Conservation (phyloP, 2,329 filamentous ascomycete species). For the Pseudogymnoascus sp. region DNA sequence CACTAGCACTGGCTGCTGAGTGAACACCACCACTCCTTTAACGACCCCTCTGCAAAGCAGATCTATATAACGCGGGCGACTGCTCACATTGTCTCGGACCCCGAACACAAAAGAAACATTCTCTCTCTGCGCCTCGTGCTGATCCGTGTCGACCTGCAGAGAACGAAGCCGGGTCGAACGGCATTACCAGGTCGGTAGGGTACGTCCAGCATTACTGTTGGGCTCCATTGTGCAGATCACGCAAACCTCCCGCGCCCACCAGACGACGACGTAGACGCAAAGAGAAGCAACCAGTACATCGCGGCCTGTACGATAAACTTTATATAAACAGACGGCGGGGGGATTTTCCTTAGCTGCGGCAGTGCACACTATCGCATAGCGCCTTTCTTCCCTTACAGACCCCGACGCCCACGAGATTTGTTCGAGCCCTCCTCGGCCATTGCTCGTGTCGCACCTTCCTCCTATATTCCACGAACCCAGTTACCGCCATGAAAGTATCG, state of each 20-base stretch:
- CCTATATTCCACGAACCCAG: neutral
- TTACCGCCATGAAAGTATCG: neutral
- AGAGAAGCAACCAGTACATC: neutral
- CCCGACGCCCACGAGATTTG: neutral
- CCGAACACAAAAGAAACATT: neutral
- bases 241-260: neutral
- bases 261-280: conserved; percentile 4
- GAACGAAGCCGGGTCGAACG: neutral
- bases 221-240: conserved; percentile 1
- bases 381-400: neutral
- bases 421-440: neutral
- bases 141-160: neutral
- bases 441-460: neutral
- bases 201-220: neutral
- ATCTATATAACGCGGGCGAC: conserved; percentile 8
- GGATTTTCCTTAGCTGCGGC: neutral
- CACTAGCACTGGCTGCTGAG: conserved; percentile 4
- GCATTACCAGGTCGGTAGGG: neutral
- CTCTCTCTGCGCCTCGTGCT: neutral
- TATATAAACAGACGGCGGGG: neutral
- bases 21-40: conserved; percentile 3
- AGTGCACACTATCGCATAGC: neutral
- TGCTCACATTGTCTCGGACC: conserved; percentile 4
- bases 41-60: conserved; percentile 7
- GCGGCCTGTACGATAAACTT: neutral